These are phyloP conservation scores for Metschnikowia corniflorae DNA, from an alignment of 805 yeast genomes.

Conservation along the genomic window DNA sequence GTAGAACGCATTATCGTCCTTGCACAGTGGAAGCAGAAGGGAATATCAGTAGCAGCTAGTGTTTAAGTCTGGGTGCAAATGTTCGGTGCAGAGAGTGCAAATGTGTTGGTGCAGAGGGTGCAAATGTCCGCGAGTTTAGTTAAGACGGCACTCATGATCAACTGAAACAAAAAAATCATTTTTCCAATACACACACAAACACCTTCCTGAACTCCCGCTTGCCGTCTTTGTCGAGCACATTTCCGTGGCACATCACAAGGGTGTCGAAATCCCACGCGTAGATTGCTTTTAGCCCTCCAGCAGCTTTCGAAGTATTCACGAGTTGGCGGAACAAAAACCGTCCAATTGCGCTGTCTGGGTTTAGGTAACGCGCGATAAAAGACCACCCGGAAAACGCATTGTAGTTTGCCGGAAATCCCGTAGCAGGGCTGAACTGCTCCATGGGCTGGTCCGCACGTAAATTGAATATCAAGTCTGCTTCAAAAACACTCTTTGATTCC, in stretches of 20 bases:
- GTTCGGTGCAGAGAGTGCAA: too few species aligned
- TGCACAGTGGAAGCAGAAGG: too few species aligned
- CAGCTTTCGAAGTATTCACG: constrained; percentile 14
- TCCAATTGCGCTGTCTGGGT: constrained; percentile 41
- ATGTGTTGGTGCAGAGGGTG: too few species aligned
- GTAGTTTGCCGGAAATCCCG: constrained; percentile 43
- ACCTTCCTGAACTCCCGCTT: constrained; percentile 17
- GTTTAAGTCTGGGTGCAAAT: too few species aligned
- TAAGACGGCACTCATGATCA: too few species aligned
- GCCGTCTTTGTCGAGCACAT: constrained; percentile 15
- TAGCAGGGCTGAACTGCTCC: constrained; percentile 41
- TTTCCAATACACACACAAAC: constrained; percentile 6
- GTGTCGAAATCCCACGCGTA: constrained; percentile 24
- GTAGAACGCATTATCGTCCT: too few species aligned
- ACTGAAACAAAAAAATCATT: not conserved
- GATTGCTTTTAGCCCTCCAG: constrained; percentile 20
- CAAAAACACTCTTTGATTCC: constrained; percentile 46
- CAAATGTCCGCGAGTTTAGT: too few species aligned
- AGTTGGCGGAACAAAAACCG: constrained; percentile 23
- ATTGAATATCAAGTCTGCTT: constrained; percentile 61
- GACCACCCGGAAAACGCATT: constrained; percentile 46
- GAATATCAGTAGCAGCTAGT: too few species aligned
- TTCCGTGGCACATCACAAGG: constrained; percentile 26
- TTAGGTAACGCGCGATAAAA: constrained; percentile 36
- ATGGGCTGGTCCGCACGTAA: constrained; percentile 39